Conservation (phyloP, 768 basidiomycete species). For the Mycena albidolilacea region DNA sequence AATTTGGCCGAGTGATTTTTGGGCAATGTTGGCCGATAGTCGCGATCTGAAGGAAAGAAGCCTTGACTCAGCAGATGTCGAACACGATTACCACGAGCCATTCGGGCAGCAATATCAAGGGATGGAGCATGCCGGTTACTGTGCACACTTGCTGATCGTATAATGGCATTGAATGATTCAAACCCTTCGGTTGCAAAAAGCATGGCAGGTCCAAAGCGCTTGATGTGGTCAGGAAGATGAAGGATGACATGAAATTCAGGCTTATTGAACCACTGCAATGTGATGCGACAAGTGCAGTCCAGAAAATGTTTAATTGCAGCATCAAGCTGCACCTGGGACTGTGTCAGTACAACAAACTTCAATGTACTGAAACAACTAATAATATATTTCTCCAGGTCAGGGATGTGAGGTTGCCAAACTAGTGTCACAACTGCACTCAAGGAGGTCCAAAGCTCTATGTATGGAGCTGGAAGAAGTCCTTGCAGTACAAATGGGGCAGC, state of each 20-base stretch:
- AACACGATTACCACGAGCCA: no score
- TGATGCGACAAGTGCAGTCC: no score
- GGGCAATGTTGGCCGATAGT: background rate
- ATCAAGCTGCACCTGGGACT: background rate
- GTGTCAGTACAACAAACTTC: background rate
- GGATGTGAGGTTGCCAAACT: background rate
- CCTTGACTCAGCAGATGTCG: no score
- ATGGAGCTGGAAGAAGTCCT: conserved; percentile 49
- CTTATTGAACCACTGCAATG: conserved; percentile 1
- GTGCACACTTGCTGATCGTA: background rate
- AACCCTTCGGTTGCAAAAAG: background rate
- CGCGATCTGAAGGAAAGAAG: background rate
- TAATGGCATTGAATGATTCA: background rate
- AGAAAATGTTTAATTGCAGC: background rate
- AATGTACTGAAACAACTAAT: background rate
- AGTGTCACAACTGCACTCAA: background rate
- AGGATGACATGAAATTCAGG: background rate
- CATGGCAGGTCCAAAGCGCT: background rate
- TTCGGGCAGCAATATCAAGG: background rate
- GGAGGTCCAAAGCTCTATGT: background rate
- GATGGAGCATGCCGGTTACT: background rate
- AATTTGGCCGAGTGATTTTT: background rate
- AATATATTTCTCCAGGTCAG: background rate
- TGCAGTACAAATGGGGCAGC: conserved; percentile 55
- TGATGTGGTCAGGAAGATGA: background rate